Percentiles rank a stretch among this genome's conserved stretches.
phyloP scores from a whole-genome alignment of 345 rosid species.

The Trapa bicornis region DNA sequence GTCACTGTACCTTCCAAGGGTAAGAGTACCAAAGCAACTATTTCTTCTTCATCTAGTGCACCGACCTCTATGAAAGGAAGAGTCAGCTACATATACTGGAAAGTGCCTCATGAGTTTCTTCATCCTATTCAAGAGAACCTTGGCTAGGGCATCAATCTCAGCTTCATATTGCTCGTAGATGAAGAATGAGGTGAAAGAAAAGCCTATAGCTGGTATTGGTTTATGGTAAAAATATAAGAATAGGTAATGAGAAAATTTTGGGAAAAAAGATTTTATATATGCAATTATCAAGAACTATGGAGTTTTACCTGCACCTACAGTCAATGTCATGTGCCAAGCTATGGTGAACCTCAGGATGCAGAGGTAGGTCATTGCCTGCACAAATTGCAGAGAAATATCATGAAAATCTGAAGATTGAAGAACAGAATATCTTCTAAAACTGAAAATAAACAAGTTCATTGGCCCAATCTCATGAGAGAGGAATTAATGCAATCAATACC shows the following conservation, averaged over 20 bases:
- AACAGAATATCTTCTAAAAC: not conserved
- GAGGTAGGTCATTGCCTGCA: slow-evolving; percentile 35
- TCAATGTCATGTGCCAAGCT: slow-evolving; percentile 24
- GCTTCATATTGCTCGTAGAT: slow-evolving; percentile 69
- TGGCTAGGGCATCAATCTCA: slow-evolving; percentile 39
- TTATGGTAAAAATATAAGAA: not conserved
- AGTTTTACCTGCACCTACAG: slow-evolving; percentile 36
- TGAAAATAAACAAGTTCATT: not conserved
- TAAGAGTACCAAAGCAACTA: not conserved
- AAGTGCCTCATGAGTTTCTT: slow-evolving; percentile 20
- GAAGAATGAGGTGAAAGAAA: slow-evolving; percentile 65
- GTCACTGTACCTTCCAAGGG: not conserved
- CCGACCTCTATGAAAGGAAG: slow-evolving; percentile 6
- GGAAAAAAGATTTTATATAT: not conserved
- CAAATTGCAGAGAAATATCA: slow-evolving; percentile 1
- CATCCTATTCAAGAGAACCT: slow-evolving; percentile 15
- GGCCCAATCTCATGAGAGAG: not conserved
- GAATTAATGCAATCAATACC: not conserved
- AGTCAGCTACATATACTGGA: slow-evolving; percentile 14
- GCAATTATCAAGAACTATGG: not conserved
- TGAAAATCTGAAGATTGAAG: not conserved
- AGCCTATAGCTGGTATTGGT: slow-evolving; percentile 49
- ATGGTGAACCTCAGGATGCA: slow-evolving; percentile 33
- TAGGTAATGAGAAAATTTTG: slow-evolving; percentile 8
- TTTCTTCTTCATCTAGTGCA: not conserved